Base-by-base conservation (phyloP, 768 basidiomycete genomes). In the Lyophyllum semitale region DNA sequence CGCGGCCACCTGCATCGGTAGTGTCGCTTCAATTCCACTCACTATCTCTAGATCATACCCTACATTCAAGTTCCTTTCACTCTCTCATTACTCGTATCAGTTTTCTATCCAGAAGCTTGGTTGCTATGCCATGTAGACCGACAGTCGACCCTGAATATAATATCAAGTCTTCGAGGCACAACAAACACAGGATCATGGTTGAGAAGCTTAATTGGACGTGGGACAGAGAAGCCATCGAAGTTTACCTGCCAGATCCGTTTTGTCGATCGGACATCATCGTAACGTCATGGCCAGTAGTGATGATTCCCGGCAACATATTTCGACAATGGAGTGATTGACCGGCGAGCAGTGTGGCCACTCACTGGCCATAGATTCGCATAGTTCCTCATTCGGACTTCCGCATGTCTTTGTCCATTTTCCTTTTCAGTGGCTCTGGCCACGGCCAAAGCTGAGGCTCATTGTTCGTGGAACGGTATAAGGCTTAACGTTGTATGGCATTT, bases 1-100 rank as follows among this genome's bases (percentile, higher is more conserved):
- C 82, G 87, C 30, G 76, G 78, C 8, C 82, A 81, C 57, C 71
- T 86, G 33, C 84, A 85, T 66, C 81, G 84, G 62, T 87, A 78
- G 74, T 71, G 53, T 45, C 33, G 53, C 37, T 51, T 20, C 32
- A 49, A 47, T 49, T 9, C 29, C n/a, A 7, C 46, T 15, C 35
- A 20, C 50, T 48, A 17, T 27, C 25, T 20, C 27, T 58, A 59
- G 54, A 61, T 54, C 56, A 62, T 63, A 62, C 64, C 60, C 57
- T 59, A 47, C 40, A 29, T 48, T 53, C 27, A n/a, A n/a, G n/a
- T 27, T 33, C 17, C 33, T 38, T 43, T 26, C n/a, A n/a, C 9
- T 20, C 11, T 20, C 15, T 40, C 23, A 30, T 27, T 23, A 35
- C 22, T 32, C 22, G 45, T 37, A 22, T 48, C 33, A 33, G 13